These are phyloP conservation scores for Sugiyamaella chiloensis DNA, from an alignment of 805 yeast species.

Conservation along the genomic window DNA sequence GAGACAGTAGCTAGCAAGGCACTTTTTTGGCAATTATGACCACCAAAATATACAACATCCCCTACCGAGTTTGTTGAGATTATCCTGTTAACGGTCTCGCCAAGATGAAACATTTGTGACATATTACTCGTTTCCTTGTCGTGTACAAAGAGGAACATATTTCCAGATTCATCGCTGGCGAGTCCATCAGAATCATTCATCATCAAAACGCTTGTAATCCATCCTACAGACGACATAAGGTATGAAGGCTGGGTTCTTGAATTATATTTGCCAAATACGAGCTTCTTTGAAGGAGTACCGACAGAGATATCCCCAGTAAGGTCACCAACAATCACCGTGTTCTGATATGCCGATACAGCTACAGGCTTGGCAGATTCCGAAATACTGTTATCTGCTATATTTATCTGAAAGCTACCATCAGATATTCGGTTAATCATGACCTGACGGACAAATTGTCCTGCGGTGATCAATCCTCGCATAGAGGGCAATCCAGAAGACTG, in stretches of 20 bases:
- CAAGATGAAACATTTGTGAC: background rate
- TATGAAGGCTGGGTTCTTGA: too few relatives aligned
- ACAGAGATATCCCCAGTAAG: background rate
- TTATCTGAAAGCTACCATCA: background rate
- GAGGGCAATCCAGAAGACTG: background rate
- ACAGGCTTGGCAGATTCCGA: background rate
- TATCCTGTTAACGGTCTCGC: background rate
- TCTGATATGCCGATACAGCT: background rate
- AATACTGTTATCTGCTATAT: background rate
- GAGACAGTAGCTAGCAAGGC: background rate
- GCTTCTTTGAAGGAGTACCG: too few relatives aligned
- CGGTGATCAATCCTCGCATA: background rate
- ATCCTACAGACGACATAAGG: background rate
- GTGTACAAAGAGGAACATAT: background rate
- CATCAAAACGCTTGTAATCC: background rate
- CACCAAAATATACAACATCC: too few relatives aligned
- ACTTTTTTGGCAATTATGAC: too few relatives aligned
- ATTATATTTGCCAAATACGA: too few relatives aligned
- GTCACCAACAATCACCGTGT: constrained; percentile 4
- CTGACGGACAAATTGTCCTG: background rate
- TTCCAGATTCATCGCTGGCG: background rate
- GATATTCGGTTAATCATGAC: background rate
- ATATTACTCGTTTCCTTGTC: background rate
- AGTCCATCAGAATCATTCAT: background rate
- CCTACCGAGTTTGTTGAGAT: too few relatives aligned